Evolutionary conservation across 148 eudicot species (phyloP).

Genomic region (Polygonum aviculare): DNA sequence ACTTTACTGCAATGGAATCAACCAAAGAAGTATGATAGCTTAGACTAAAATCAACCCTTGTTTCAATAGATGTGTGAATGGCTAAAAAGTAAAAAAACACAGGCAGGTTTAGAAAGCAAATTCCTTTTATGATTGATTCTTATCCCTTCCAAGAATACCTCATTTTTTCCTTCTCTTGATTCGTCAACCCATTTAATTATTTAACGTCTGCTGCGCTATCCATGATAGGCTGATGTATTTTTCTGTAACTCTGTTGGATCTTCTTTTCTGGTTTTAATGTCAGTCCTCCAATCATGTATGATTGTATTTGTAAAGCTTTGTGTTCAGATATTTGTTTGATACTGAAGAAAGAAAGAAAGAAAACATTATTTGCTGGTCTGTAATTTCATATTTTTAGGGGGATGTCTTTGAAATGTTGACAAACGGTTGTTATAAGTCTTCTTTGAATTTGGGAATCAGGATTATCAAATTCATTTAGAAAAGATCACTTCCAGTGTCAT

Average conservation of each 20-base stretch:
- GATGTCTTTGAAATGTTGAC: not conserved
- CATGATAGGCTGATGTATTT: constrained; percentile 15
- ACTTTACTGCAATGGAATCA: constrained; percentile 69
- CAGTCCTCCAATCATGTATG: constrained; percentile 17
- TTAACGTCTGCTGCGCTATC: constrained; percentile 16
- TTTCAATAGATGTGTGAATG: not conserved
- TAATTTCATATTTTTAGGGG: not conserved
- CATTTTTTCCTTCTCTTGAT: constrained; percentile 10
- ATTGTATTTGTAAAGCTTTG: constrained; percentile 25
- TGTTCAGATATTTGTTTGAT: constrained; percentile 13
- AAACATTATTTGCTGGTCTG: not conserved
- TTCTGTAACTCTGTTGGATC: constrained; percentile 18
- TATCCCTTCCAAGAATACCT: not conserved
- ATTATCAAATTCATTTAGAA: not conserved
- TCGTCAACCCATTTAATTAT: constrained; percentile 33
- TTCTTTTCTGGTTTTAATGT: constrained; percentile 12
- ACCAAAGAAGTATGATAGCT: constrained; percentile 70
- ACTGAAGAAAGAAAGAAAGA: not conserved
- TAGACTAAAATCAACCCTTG: constrained; percentile 9
- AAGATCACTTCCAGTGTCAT: not conserved
- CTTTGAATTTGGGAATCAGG: not conserved
- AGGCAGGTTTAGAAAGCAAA: constrained; percentile 8
- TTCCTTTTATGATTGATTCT: constrained; percentile 12
- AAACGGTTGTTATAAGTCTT: too few species aligned
- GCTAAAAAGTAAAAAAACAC: not conserved